Percentiles rank a stretch among this genome's conserved stretches.
phyloP scores from a whole-genome alignment of 2,329 filamentous ascomycete genomes.

The Clonostachys rosea region DNA sequence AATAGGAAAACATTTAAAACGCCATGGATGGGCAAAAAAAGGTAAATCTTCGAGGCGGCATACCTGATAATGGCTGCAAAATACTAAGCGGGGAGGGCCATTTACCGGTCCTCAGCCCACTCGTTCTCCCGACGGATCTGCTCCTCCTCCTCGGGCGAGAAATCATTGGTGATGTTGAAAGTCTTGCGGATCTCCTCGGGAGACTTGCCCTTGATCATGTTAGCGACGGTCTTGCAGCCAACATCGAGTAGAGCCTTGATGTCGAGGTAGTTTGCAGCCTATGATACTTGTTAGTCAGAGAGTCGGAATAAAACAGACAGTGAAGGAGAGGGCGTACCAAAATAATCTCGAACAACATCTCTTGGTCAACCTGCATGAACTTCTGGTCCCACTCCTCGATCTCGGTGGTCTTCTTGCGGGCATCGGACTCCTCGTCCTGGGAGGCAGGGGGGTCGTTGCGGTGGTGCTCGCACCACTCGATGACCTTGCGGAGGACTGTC shows the following conservation, averaged over 20 bases:
- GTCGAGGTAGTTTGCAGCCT: constrained; percentile 98
- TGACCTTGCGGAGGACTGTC: constrained; percentile 87
- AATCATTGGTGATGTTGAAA: constrained; percentile 99
- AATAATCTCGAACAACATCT: constrained; percentile 99
- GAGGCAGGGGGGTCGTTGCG: constrained; percentile 78
- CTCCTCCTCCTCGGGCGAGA: constrained; percentile 97
- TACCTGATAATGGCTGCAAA: too few relatives aligned
- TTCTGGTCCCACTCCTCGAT: constrained; percentile 99
- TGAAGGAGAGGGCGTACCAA: constrained; percentile 52
- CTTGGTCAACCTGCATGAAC: constrained; percentile 99
- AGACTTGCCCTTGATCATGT: constrained; percentile 99
- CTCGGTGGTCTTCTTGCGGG: constrained; percentile 96
- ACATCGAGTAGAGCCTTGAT: constrained; percentile 98
- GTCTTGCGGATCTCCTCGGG: constrained; percentile 99
- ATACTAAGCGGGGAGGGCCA: too few relatives aligned
- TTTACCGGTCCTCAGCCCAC: constrained; percentile 80
- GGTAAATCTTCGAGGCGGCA: too few relatives aligned
- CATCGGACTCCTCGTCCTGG: constrained; percentile 86
- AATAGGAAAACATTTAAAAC: neutral
- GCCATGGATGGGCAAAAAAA: too few relatives aligned
- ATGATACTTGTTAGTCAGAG: constrained; percentile 2
- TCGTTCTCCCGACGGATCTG: constrained; percentile 92
- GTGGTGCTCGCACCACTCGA: constrained; percentile 98
- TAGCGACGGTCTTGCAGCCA: constrained; percentile 98
- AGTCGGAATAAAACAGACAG: constrained; percentile 1